Percentiles rank a stretch among this genome's conserved stretches.
These are phyloP conservation scores for Acanthamoeba culbertsoni DNA, from an alignment of 208 protist species.

Conservation along the genomic window DNA sequence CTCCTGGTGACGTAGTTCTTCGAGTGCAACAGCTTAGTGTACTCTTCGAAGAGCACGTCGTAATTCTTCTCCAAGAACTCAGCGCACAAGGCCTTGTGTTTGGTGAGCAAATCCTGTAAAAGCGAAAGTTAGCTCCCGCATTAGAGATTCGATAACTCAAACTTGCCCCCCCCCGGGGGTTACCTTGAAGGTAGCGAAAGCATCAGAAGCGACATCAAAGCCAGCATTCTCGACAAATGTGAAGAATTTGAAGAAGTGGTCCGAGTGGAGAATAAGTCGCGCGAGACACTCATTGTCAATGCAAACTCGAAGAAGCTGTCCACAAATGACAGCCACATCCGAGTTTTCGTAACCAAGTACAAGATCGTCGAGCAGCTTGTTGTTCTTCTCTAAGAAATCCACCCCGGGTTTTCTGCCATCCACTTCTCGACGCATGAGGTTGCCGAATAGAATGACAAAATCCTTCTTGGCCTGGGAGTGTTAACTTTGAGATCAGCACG, in stretches of 20 bases:
- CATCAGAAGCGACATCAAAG: conserved; percentile 90
- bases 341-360: conserved; percentile 4
- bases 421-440: conserved; percentile 13
- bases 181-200: conserved; percentile 89
- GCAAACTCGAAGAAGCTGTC: conserved; percentile 7
- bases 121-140: no score
- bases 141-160: not conserved
- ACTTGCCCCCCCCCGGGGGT: not conserved
- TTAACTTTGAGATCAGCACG: no score
- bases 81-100: conserved; percentile 84
- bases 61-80: conserved; percentile 87
- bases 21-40: conserved; percentile 82
- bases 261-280: not conserved
- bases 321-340: not conserved
- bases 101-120: conserved; percentile 84
- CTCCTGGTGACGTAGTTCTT: conserved; percentile 89
- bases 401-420: not conserved
- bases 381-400: conserved; percentile 32
- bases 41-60: conserved; percentile 81
- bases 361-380: not conserved
- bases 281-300: conserved; percentile 5
- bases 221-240: conserved; percentile 83
- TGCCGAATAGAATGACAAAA: conserved; percentile 37
- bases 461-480: conserved; percentile 54
- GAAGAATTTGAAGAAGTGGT: conserved; percentile 81